A percentile compares a stretch with the other conserved stretches of the same genome.
Evolutionary conservation across 768 basidiomycete species (phyloP).

Genomic region (Panaeolus papilionaceus): DNA sequence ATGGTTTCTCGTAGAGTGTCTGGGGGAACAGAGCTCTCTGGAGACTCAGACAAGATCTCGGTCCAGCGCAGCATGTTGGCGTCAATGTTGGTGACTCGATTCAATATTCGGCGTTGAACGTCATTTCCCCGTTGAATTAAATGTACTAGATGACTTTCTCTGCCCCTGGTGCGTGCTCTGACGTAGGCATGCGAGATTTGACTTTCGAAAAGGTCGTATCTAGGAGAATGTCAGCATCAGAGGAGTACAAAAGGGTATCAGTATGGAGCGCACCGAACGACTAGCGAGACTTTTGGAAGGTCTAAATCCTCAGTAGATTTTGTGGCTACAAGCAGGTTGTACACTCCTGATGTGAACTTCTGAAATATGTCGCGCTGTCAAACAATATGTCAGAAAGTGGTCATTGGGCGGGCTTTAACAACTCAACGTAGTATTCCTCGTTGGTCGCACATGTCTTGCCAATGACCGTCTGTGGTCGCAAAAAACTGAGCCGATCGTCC

Average conservation of each 20-base stretch:
- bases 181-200: slow-evolving; percentile 64
- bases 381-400: slow-evolving; percentile 6
- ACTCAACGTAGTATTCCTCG: slow-evolving; percentile 31
- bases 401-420: background rate
- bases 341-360: slow-evolving; percentile 57
- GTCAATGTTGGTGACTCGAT: slow-evolving; percentile 45
- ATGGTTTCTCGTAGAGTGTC: slow-evolving; percentile 43
- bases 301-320: slow-evolving; percentile 66
- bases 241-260: background rate
- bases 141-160: slow-evolving; percentile 61
- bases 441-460: slow-evolving; percentile 42
- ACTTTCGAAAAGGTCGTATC: slow-evolving; percentile 68
- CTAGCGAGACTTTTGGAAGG: slow-evolving; percentile 58
- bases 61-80: slow-evolving; percentile 56
- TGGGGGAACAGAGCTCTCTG: slow-evolving; percentile 52
- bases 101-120: slow-evolving; percentile 58
- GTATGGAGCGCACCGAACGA: slow-evolving; percentile 59
- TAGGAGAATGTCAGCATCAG: slow-evolving; percentile 30
- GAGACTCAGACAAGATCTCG: slow-evolving; percentile 44
- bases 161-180: slow-evolving; percentile 52
- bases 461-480: slow-evolving; percentile 59
- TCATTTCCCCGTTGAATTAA: slow-evolving; percentile 68
- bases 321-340: slow-evolving; percentile 70
- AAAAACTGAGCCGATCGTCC: slow-evolving; percentile 54
- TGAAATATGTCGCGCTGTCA: slow-evolving; percentile 53